Conservation (phyloP, 1,284 basidiomycete genomes). For the Ganoderma sinense region DNA sequence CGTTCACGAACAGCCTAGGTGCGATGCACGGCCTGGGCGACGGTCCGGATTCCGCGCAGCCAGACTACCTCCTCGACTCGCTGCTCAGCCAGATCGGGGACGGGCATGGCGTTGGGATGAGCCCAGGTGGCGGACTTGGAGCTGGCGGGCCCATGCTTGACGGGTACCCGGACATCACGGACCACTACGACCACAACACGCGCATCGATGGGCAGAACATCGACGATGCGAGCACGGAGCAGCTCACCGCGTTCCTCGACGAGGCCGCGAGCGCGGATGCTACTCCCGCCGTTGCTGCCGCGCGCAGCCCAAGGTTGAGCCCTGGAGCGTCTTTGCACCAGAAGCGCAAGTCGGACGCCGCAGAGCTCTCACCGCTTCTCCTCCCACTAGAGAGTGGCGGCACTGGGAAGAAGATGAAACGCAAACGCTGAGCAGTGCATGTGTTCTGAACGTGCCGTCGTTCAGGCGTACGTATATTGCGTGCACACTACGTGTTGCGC, state of each 20-base stretch:
- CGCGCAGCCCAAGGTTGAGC: slow-evolving; percentile 21
- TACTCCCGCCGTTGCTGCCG: slow-evolving; percentile 23
- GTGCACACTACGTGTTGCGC: neutral
- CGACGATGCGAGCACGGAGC: slow-evolving; percentile 45
- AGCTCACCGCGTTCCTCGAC: slow-evolving; percentile 53
- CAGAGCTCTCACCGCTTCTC: slow-evolving; percentile 37
- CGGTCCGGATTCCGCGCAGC: slow-evolving; percentile 20
- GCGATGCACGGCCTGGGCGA: slow-evolving; percentile 22
- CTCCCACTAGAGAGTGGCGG: slow-evolving; percentile 14
- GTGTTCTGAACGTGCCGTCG: neutral
- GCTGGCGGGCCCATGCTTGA: slow-evolving; percentile 3
- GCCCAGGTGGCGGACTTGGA: slow-evolving; percentile 24
- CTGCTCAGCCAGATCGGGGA: slow-evolving; percentile 49
- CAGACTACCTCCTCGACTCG: slow-evolving; percentile 58
- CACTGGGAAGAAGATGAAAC: slow-evolving; percentile 34
- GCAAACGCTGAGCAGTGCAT: slow-evolving; percentile 34
- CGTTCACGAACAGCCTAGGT: slow-evolving; percentile 17
- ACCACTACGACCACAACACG: slow-evolving; percentile 41
- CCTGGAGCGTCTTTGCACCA: slow-evolving; percentile 28
- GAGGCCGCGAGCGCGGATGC: slow-evolving; percentile 40
- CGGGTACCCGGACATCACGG: slow-evolving; percentile 40
- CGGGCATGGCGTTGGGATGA: slow-evolving; percentile 9
- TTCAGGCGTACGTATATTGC: neutral
- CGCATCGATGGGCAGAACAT: slow-evolving; percentile 40
- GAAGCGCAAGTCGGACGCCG: slow-evolving; percentile 59